A percentile compares a stretch with the other conserved stretches of the same genome.
phyloP scores from a whole-genome alignment of 2,329 filamentous ascomycete genomes.

The Alternaria gansuensis region DNA sequence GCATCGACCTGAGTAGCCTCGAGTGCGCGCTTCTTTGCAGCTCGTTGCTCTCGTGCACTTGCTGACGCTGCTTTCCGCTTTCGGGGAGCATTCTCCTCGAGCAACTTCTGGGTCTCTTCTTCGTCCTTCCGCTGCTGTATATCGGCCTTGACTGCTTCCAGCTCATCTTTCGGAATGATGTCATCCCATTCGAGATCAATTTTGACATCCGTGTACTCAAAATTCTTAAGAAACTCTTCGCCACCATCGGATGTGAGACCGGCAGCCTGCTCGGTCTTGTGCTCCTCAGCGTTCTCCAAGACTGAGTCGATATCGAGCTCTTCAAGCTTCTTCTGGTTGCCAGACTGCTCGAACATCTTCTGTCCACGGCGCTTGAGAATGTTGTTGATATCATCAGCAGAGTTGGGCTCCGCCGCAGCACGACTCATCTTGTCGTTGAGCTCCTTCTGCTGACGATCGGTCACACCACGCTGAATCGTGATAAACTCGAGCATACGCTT shows the following conservation, averaged over 20 bases:
- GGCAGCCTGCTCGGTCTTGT: slow-evolving; percentile 94
- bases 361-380: slow-evolving; percentile 98
- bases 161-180: slow-evolving; percentile 93
- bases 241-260: slow-evolving; percentile 95
- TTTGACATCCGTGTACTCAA: slow-evolving; percentile 97
- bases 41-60: slow-evolving; percentile 70
- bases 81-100: slow-evolving; percentile 86
- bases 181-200: slow-evolving; percentile 97
- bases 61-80: slow-evolving; percentile 70
- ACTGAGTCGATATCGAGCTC: slow-evolving; percentile 98
- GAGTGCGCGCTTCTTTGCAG: slow-evolving; percentile 73
- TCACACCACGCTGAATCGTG: slow-evolving; percentile 95
- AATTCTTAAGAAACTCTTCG: slow-evolving; percentile 89
- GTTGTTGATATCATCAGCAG: slow-evolving; percentile 92
- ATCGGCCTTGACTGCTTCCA: slow-evolving; percentile 87
- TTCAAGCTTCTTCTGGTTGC: slow-evolving; percentile 95
- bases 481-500: slow-evolving; percentile 97
- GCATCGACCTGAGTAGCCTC: slow-evolving; percentile 73
- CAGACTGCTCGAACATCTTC: slow-evolving; percentile 97
- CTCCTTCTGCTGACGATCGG: slow-evolving; percentile 88
- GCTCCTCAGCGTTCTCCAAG: slow-evolving; percentile 94
- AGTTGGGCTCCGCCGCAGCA: slow-evolving; percentile 79
- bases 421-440: slow-evolving; percentile 73
- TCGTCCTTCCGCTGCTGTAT: slow-evolving; percentile 86
- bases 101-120: slow-evolving; percentile 79